These are phyloP conservation scores for Colletotrichum nymphaeae DNA, from an alignment of 2,329 filamentous ascomycete genomes.

Conservation along the genomic window DNA sequence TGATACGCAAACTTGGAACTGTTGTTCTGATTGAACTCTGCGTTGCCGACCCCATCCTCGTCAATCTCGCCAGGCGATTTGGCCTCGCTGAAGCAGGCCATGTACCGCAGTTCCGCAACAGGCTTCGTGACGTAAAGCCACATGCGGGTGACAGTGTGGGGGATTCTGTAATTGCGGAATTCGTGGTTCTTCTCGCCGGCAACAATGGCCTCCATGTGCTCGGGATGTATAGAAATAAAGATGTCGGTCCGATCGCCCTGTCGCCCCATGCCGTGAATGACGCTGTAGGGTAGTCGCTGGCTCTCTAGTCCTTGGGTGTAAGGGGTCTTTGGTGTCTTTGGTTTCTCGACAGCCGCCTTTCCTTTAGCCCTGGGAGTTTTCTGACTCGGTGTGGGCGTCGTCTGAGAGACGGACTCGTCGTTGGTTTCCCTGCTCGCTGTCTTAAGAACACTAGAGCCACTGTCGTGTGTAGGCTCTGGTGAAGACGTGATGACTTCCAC, in stretches of 20 bases:
- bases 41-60: constrained; percentile 60
- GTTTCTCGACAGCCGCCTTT: constrained; percentile 29
- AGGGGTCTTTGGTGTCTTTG: constrained; percentile 41
- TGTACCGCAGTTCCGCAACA: constrained; percentile 64
- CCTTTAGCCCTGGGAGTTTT: background rate
- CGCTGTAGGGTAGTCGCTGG: constrained; percentile 63
- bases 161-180: constrained; percentile 66
- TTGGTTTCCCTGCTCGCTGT: background rate
- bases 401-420: constrained; percentile 26
- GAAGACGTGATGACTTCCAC: constrained; percentile 32
- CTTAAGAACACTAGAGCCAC: background rate
- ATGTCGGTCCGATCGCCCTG: constrained; percentile 64
- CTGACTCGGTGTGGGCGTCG: constrained; percentile 19
- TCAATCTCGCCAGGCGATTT: constrained; percentile 61
- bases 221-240: constrained; percentile 61
- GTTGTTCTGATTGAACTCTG: constrained; percentile 59
- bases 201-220: constrained; percentile 61
- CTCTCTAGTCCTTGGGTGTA: constrained; percentile 54
- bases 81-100: constrained; percentile 64
- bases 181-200: constrained; percentile 65
- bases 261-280: constrained; percentile 59
- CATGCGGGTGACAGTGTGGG: constrained; percentile 65
- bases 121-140: constrained; percentile 69
- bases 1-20: constrained; percentile 62
- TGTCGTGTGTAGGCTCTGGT: constrained; percentile 16